Evolutionary conservation across 257 asterid genomes (phyloP).

Genomic region (Datura wrightii): DNA sequence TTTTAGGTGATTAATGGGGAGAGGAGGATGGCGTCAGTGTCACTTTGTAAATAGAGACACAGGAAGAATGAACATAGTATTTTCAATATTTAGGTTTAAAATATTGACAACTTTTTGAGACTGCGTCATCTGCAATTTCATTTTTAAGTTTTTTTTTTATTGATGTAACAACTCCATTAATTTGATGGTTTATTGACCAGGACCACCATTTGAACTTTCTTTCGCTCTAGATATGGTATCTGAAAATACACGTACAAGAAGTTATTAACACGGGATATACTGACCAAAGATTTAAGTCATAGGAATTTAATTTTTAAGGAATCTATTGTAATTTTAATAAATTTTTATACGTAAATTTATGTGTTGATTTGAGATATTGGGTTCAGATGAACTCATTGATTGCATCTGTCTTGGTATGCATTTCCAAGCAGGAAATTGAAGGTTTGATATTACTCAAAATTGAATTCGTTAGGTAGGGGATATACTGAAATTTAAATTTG

Average conservation of each 20-base stretch:
- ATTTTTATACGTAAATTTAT: too few relatives aligned
- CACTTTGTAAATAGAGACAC: neutral
- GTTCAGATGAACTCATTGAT: too few relatives aligned
- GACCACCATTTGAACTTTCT: neutral
- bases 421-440: too few relatives aligned
- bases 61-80: neutral
- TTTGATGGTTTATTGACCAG: neutral
- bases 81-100: neutral
- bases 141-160: neutral
- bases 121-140: neutral
- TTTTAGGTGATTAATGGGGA: neutral
- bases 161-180: neutral
- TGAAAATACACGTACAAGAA: neutral
- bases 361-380: too few relatives aligned
- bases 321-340: too few relatives aligned
- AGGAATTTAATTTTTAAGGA: too few relatives aligned
- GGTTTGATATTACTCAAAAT: too few relatives aligned
- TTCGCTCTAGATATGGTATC: neutral
- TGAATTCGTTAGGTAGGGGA: too few relatives aligned
- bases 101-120: conserved; percentile 4
- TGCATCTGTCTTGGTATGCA: too few relatives aligned
- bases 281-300: too few relatives aligned
- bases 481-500: too few relatives aligned
- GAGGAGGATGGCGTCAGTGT: neutral
- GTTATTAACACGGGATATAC: neutral